Evolutionary conservation across 352 stramenopile species (phyloP).

Genomic region (Phytophthora vignae): DNA sequence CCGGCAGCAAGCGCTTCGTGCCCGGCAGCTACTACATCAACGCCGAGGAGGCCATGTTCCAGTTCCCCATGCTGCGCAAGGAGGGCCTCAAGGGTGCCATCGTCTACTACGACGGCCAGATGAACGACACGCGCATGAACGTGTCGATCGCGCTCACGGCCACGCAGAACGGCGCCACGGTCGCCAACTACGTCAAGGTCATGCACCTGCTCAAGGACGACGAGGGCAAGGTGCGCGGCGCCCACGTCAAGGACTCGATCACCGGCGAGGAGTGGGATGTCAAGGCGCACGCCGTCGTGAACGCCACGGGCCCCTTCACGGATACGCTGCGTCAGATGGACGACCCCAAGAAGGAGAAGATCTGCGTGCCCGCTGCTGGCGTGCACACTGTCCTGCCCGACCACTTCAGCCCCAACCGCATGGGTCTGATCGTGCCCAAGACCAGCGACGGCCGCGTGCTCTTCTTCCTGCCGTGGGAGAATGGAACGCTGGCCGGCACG

Average conservation of each 20-base stretch:
- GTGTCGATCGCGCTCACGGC: constrained; percentile 95
- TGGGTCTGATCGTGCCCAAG: constrained; percentile 97
- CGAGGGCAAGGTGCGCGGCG: constrained; percentile 86
- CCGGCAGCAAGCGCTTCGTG: constrained; percentile 89
- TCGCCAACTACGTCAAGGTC: constrained; percentile 94
- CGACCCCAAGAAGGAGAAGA: constrained; percentile 87
- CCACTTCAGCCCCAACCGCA: constrained; percentile 95
- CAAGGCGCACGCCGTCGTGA: constrained; percentile 91
- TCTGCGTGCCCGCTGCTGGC: constrained; percentile 94
- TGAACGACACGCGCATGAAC: constrained; percentile 96
- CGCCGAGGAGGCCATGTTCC: constrained; percentile 92
- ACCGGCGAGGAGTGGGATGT: constrained; percentile 93
- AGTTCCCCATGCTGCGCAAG: constrained; percentile 95
- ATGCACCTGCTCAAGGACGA: constrained; percentile 87
- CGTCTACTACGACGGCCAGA: constrained; percentile 93
- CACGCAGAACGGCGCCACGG: constrained; percentile 92
- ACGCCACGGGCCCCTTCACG: constrained; percentile 96
- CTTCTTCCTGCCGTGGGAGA: constrained; percentile 98
- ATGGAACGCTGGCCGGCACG: constrained; percentile 92
- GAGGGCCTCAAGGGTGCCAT: constrained; percentile 93
- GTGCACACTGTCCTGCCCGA: constrained; percentile 96
- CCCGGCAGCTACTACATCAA: constrained; percentile 92
- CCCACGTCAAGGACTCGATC: constrained; percentile 88
- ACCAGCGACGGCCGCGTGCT: constrained; percentile 94
- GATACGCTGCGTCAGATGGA: constrained; percentile 93